phyloP scores from a whole-genome alignment of 2,329 filamentous ascomycete genomes.

The Venturia aucupariae region DNA sequence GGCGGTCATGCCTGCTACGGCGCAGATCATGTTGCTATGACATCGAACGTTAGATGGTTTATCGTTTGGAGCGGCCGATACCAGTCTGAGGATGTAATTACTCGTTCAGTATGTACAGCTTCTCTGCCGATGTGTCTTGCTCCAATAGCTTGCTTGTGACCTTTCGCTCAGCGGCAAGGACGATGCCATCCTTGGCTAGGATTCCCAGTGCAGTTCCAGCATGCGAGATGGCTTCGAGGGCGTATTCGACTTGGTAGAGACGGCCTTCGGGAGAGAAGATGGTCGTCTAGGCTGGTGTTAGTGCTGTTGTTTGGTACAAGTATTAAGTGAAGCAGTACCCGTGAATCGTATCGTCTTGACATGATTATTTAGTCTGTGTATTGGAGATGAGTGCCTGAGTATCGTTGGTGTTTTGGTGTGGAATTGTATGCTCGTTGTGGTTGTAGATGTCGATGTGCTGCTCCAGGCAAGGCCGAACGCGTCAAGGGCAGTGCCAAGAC shows the following conservation, averaged over 20 bases:
- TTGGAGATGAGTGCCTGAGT: neutral
- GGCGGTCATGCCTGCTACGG: constrained; percentile 97
- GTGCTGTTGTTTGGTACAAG: constrained; percentile 13
- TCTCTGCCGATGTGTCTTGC: constrained; percentile 98
- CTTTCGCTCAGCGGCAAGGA: constrained; percentile 94
- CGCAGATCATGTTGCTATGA: constrained; percentile 96
- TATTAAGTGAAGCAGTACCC: constrained; percentile 51
- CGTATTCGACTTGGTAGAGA: constrained; percentile 99
- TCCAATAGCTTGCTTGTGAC: constrained; percentile 98
- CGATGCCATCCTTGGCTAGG: constrained; percentile 95
- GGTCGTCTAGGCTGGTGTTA: constrained; percentile 60
- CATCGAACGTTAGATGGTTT: constrained; percentile 3
- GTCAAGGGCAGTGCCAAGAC: neutral
- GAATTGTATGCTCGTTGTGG: neutral
- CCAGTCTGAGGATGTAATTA: constrained; percentile 37
- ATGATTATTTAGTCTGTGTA: constrained; percentile 41
- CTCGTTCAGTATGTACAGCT: constrained; percentile 99
- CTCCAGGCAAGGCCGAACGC: constrained; percentile 1
- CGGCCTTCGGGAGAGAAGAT: constrained; percentile 99
- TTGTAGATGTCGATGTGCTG: neutral
- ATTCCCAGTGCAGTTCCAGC: constrained; percentile 95
- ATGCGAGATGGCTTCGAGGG: constrained; percentile 95
- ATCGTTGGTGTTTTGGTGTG: neutral
- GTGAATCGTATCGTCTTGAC: constrained; percentile 96
- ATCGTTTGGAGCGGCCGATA: neutral